Evolutionary conservation across 305 asterid genomes (phyloP).

Genomic region (Fraxinus nigra): DNA sequence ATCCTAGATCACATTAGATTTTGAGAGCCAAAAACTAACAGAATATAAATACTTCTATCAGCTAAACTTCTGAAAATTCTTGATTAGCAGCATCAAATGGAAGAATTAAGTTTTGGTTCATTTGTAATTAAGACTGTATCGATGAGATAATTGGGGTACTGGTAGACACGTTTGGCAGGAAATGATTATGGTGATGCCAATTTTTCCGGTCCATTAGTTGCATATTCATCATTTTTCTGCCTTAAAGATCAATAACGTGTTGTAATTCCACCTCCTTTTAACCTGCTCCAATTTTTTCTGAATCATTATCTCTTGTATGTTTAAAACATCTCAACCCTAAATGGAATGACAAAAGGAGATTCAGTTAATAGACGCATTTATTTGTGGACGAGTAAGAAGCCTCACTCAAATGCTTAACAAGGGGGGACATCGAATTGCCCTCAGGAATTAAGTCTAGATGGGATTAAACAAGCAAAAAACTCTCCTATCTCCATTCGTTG

Average conservation of each 20-base stretch:
- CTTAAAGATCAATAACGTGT: slow-evolving; percentile 77
- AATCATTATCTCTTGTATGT: slow-evolving; percentile 65
- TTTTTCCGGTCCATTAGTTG: too few relatives aligned
- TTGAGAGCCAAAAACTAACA: too few relatives aligned
- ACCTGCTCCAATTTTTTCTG: slow-evolving; percentile 55
- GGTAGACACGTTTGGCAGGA: slow-evolving; percentile 41
- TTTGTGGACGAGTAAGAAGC: neutral
- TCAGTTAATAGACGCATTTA: neutral
- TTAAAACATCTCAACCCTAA: slow-evolving; percentile 69
- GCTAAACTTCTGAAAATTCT: too few relatives aligned
- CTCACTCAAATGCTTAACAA: slow-evolving; percentile 41
- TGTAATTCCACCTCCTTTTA: slow-evolving; percentile 51
- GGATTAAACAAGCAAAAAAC: too few relatives aligned
- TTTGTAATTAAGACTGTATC: slow-evolving; percentile 39
- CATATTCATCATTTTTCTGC: slow-evolving; percentile 38
- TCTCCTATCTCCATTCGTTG: too few relatives aligned
- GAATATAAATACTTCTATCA: too few relatives aligned
- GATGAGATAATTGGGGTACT: slow-evolving; percentile 43
- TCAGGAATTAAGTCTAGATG: neutral
- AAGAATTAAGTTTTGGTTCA: slow-evolving; percentile 33
- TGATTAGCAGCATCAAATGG: slow-evolving; percentile 19
- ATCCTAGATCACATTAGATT: too few relatives aligned
- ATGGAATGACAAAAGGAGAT: neutral
- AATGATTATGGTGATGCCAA: slow-evolving; percentile 44
- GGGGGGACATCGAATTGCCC: slow-evolving; percentile 46